Conservation (phyloP, 1,139 yeast genomes). For the Zygosaccharomyces pseudobailii region DNA sequence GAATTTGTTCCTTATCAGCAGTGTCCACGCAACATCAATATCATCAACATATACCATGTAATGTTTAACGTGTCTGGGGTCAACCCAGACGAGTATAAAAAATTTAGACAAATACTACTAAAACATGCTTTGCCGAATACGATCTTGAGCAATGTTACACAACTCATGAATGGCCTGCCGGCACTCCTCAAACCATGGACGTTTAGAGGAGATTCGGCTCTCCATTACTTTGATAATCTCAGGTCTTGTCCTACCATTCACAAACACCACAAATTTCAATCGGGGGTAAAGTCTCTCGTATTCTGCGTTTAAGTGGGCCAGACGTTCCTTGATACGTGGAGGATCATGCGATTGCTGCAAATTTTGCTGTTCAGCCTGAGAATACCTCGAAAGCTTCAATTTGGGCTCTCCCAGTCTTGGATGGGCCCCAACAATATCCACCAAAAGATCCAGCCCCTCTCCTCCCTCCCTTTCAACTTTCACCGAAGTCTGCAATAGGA, state of each 20-base stretch:
- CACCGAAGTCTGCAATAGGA: constrained; percentile 38
- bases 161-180: constrained; percentile 70
- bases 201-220: constrained; percentile 42
- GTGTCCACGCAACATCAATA: not conserved
- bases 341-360: constrained; percentile 43
- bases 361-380: constrained; percentile 57
- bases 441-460: constrained; percentile 35
- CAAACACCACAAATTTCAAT: constrained; percentile 83
- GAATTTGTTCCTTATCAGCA: not conserved
- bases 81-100: not conserved
- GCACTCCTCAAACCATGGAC: constrained; percentile 44
- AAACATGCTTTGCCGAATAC: constrained; percentile 39
- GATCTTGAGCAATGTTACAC: constrained; percentile 85
- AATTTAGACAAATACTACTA: not conserved
- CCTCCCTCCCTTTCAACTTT: constrained; percentile 18
- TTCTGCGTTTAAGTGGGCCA: constrained; percentile 49
- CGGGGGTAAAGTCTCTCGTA: constrained; percentile 79
- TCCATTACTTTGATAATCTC: constrained; percentile 65
- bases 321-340: constrained; percentile 44
- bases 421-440: constrained; percentile 71
- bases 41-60: constrained; percentile 1
- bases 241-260: constrained; percentile 69
- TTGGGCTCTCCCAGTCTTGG: constrained; percentile 77
- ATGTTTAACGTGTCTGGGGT: constrained; percentile 5
- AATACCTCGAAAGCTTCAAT: constrained; percentile 43